Evolutionary conservation across 2,329 filamentous ascomycete species (phyloP).

Genomic region (Aspergillus persii): DNA sequence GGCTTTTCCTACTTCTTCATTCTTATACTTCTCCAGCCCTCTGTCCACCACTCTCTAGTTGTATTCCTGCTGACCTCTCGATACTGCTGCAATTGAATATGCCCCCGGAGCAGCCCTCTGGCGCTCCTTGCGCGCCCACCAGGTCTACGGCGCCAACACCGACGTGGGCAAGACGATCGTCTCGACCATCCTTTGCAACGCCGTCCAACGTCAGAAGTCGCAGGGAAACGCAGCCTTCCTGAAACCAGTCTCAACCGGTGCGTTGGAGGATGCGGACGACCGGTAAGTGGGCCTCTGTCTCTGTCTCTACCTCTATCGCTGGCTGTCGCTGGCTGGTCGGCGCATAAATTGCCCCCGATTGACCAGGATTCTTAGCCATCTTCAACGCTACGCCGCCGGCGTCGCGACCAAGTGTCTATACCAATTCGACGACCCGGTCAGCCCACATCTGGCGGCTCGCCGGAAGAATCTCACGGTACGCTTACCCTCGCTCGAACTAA

Average conservation of each 20-base stretch:
- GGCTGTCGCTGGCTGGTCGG: not conserved
- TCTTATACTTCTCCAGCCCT: too few species aligned
- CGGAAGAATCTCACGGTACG: constrained; percentile 43
- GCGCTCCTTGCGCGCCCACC: constrained; percentile 66
- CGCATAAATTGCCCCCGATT: too few species aligned
- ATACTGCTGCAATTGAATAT: constrained; percentile 19
- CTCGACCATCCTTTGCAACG: constrained; percentile 68
- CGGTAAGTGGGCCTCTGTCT: constrained; percentile 44
- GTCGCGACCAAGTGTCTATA: constrained; percentile 62
- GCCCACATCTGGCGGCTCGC: constrained; percentile 71
- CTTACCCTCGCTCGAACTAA: constrained; percentile 2
- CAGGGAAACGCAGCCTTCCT: constrained; percentile 60
- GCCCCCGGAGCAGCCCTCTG: constrained; percentile 60
- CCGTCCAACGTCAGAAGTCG: constrained; percentile 48
- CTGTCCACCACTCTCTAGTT: too few species aligned
- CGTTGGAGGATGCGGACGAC: constrained; percentile 67
- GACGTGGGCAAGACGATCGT: constrained; percentile 83
- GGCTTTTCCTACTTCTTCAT: not conserved
- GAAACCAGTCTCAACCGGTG: constrained; percentile 80
- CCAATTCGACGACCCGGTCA: constrained; percentile 71
- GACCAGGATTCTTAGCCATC: constrained; percentile 48
- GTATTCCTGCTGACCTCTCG: too few species aligned
- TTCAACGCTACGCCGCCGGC: constrained; percentile 57
- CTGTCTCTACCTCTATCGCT: too few species aligned
- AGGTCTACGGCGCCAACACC: constrained; percentile 81